These are phyloP conservation scores for Liriodendron chinense DNA, from an alignment of 164 flowering plant genomes.

Conservation along the genomic window DNA sequence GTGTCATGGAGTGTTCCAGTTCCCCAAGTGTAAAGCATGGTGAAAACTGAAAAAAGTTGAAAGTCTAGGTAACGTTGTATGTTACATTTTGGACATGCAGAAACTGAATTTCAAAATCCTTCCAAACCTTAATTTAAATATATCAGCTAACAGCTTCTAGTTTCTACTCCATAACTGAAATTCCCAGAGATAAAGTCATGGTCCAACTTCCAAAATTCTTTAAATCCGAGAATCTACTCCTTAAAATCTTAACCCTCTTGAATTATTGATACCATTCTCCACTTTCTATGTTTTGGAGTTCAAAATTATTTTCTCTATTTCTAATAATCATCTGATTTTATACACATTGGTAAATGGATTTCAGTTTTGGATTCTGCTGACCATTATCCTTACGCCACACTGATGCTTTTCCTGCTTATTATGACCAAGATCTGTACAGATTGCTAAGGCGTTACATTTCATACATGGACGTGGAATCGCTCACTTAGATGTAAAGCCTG, in stretches of 20 bases:
- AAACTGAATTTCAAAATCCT: no score
- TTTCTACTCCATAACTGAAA: neutral
- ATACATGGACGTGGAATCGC: constrained; percentile 78
- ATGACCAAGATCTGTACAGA: constrained; percentile 36
- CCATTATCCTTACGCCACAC: neutral
- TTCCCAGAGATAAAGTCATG: neutral
- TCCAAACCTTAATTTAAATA: neutral
- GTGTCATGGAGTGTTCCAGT: no score
- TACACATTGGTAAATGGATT: neutral
- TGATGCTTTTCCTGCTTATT: neutral
- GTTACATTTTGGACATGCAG: no score
- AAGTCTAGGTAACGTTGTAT: no score
- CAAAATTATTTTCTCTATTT: neutral
- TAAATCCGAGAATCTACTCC: neutral
- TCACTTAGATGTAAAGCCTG: constrained; percentile 90
- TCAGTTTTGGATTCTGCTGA: neutral
- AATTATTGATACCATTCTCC: neutral
- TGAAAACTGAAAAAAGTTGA: no score
- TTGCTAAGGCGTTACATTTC: constrained; percentile 76
- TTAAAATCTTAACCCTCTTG: neutral
- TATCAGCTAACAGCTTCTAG: neutral
- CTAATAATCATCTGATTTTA: neutral
- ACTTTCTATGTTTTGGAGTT: neutral
- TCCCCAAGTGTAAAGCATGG: no score
- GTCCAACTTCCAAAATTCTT: neutral